Evolutionary conservation across 768 basidiomycete species (phyloP), one percentile per base, ranked within the genome.

Genomic region (Trametes sanguinea): DNA sequence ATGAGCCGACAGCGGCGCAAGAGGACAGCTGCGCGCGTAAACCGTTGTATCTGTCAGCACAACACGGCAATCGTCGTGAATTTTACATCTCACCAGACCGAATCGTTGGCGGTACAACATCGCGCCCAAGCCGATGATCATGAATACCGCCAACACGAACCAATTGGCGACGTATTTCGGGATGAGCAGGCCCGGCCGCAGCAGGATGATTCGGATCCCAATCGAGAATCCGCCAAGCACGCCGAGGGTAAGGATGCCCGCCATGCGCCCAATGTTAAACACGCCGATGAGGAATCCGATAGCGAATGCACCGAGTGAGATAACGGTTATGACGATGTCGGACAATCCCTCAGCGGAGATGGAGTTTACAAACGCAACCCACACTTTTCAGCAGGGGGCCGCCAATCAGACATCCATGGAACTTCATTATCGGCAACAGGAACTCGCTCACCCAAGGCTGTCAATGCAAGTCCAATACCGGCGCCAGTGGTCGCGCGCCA

Each of bases 341-440:
- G 83, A 72, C 10, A 87, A 65, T 22, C 84, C 82, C 6, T 74
- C 67, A 3, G 80, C 72, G 60, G 77, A 74, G 3, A 84, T 71
- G 1, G 84, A 79, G 71, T 86, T 89, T 58, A 84, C 75, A 51
- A 89, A 75, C 10, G 86, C 83, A 6, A 84, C 78, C 87, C 87
- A 89, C 4, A 83, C 86, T 86, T 1, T 22, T 22, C 22, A 22
- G 22, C 22, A 22, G 22, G 22, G 22, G 22, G 22, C 22, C 22
- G 22, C 22, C 22, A 22, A 22, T 22, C 22, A 22, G 22, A 22
- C 22, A 22, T 22, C 22, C 10, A 43, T 8, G 42, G 42, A 43
- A 4, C 7, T 43, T 5, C 7, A 43, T 53, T 37, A 29, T 30
- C 1, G 3, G 4, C 2, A 35, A 46, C 5, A 9, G 42, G 9